Percentiles rank a stretch among this genome's conserved stretches.
phyloP scores from a whole-genome alignment of 1,284 basidiomycete genomes.

The Rhizoctonia solani region DNA sequence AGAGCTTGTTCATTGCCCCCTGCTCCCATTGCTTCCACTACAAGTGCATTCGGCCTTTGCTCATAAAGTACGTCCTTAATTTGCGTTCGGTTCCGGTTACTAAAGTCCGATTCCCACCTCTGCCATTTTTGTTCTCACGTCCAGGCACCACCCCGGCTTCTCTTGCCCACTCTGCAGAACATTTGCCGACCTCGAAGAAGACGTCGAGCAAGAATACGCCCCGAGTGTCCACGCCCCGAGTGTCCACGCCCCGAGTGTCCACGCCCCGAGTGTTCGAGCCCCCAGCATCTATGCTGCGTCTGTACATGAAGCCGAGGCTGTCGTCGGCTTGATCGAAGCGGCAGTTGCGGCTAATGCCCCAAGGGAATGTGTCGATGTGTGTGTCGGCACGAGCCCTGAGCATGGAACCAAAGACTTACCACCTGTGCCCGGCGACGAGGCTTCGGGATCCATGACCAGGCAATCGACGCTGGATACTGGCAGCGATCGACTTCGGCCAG shows the following conservation, averaged over 20 bases:
- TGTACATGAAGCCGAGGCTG: background rate
- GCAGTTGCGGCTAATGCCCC: background rate
- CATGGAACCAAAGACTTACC: slow-evolving; percentile 12
- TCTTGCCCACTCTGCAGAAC: slow-evolving; percentile 93
- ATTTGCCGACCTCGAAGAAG: slow-evolving; percentile 93
- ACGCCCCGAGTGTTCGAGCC: too few species aligned
- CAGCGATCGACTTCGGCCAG: background rate
- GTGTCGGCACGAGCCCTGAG: slow-evolving; percentile 10
- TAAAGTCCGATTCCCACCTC: background rate
- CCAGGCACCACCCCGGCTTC: slow-evolving; percentile 86
- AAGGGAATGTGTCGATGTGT: background rate
- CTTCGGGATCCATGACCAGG: background rate
- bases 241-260: slow-evolving; percentile 7
- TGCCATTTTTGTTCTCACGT: background rate
- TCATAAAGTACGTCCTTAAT: slow-evolving; percentile 52
- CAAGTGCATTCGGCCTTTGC: slow-evolving; percentile 94
- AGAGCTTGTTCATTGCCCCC: slow-evolving; percentile 95
- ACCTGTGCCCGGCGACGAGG: too few species aligned
- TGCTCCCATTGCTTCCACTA: slow-evolving; percentile 98
- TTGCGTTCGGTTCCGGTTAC: background rate
- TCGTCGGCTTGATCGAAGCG: background rate
- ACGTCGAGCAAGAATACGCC: slow-evolving; percentile 80
- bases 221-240: slow-evolving; percentile 31
- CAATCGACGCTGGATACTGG: background rate
- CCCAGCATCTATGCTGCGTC: slow-evolving; percentile 5